These are phyloP conservation scores for Vanderwaltozyma tropicalis DNA, from an alignment of 805 yeast genomes.

Conservation along the genomic window DNA sequence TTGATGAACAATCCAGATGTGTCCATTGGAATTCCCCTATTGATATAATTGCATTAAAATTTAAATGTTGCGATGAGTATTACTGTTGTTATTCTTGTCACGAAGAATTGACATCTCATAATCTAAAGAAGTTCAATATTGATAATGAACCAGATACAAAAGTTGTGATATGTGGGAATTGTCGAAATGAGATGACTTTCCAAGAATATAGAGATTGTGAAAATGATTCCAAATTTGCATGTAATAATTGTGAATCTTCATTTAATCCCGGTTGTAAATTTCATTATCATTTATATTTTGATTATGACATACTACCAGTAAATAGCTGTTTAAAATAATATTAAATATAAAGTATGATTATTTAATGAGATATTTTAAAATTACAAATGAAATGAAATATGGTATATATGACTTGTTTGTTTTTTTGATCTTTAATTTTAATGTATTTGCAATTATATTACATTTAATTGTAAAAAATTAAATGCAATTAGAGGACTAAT, in stretches of 20 bases:
- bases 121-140: conserved; percentile 8
- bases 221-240: conserved; percentile 2
- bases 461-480: too few species aligned
- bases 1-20: conserved; percentile 25
- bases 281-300: conserved; percentile 26
- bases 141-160: conserved; percentile 5
- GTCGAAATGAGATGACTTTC: conserved; percentile 21
- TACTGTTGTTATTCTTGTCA: conserved; percentile 28
- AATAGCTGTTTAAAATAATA: neutral
- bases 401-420: neutral
- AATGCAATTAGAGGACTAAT: neutral
- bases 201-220: conserved; percentile 9
- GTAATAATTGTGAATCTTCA: conserved; percentile 15
- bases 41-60: conserved; percentile 26
- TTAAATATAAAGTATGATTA: too few species aligned
- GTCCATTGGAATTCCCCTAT: conserved; percentile 25
- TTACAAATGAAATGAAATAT: too few species aligned
- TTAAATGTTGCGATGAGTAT: conserved; percentile 19
- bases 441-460: too few species aligned
- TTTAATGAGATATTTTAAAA: too few species aligned
- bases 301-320: neutral
- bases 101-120: conserved; percentile 11
- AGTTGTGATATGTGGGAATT: conserved; percentile 24
- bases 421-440: neutral
- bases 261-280: conserved; percentile 27